Evolutionary conservation across 192 early-diverging fungal species (phyloP).

Genomic region (Backusella westeae): DNA sequence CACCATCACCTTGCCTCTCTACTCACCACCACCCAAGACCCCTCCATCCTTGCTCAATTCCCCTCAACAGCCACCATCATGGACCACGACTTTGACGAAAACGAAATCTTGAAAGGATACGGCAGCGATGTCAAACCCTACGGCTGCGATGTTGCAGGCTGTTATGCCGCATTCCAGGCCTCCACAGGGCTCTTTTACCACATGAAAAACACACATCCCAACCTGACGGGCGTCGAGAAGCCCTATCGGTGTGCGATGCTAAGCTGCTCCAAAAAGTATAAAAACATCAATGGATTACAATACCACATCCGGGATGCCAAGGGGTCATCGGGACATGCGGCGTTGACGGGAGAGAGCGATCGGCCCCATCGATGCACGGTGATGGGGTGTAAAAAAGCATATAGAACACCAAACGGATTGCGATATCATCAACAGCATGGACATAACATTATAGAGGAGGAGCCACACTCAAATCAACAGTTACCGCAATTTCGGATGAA

Average conservation of each 20-base stretch:
- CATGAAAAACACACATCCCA: slow-evolving; percentile 35
- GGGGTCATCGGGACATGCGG: slow-evolving; percentile 29
- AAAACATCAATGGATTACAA: slow-evolving; percentile 82
- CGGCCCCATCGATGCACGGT: slow-evolving; percentile 30
- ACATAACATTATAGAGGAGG: slow-evolving; percentile 7
- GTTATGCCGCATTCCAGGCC: slow-evolving; percentile 21
- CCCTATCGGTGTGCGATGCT: slow-evolving; percentile 69
- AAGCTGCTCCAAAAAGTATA: slow-evolving; percentile 70
- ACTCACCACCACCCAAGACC: slow-evolving; percentile 5
- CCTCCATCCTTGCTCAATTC: slow-evolving; percentile 31
- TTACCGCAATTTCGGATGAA: slow-evolving; percentile 4
- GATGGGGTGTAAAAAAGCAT: slow-evolving; percentile 35
- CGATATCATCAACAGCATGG: slow-evolving; percentile 35
- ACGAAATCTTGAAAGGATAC: slow-evolving; percentile 11
- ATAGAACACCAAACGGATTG: slow-evolving; percentile 36
- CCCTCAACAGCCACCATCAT: not conserved
- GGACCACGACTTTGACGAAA: not conserved
- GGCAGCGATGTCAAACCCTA: slow-evolving; percentile 27
- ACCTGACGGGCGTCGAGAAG: slow-evolving; percentile 30
- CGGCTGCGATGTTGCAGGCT: slow-evolving; percentile 37
- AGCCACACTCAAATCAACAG: not conserved
- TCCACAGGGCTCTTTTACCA: slow-evolving; percentile 44
- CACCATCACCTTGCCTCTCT: not conserved
- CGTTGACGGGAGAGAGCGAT: not conserved
- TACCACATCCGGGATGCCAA: slow-evolving; percentile 71